These are phyloP conservation scores for Phaffia australis DNA, from an alignment of 768 basidiomycete species.

Conservation along the genomic window DNA sequence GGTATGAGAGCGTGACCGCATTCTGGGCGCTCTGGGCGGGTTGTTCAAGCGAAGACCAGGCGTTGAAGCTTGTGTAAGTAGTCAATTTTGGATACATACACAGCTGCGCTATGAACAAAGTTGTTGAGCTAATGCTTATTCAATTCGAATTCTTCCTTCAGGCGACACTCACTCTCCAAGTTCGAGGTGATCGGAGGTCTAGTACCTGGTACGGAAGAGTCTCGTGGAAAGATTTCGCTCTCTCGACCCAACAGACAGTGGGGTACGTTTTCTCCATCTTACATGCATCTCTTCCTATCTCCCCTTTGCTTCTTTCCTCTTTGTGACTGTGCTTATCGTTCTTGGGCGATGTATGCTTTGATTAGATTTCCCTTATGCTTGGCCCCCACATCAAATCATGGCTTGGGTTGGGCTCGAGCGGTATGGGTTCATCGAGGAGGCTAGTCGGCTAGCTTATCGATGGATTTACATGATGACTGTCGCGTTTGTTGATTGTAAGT, in stretches of 20 bases:
- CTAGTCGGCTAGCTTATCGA: constrained; percentile 83
- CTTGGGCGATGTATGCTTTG: constrained; percentile 6
- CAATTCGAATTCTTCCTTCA: constrained; percentile 35
- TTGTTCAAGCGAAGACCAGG: constrained; percentile 90
- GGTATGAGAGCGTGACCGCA: constrained; percentile 94
- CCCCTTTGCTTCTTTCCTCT: constrained; percentile 32
- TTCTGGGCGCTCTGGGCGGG: constrained; percentile 98
- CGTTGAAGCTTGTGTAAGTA: constrained; percentile 80
- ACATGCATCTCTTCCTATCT: constrained; percentile 59
- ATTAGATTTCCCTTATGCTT: constrained; percentile 32
- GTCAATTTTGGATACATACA: neutral
- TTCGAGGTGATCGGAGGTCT: constrained; percentile 93
- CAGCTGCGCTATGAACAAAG: no score
- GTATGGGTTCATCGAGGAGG: constrained; percentile 88
- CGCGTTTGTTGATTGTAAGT: constrained; percentile 38
- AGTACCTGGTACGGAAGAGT: constrained; percentile 93
- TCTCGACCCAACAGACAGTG: constrained; percentile 97
- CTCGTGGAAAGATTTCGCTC: constrained; percentile 85
- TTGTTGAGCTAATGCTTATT: no score
- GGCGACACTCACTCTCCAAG: constrained; percentile 76
- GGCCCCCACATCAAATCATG: constrained; percentile 99
- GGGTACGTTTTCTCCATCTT: constrained; percentile 43
- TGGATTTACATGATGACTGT: constrained; percentile 80
- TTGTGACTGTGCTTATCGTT: neutral
- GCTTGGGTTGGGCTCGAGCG: constrained; percentile 93